These are phyloP conservation scores for Nitzschia sp. DNA, from an alignment of 108 stramenopile genomes.

Conservation along the genomic window DNA sequence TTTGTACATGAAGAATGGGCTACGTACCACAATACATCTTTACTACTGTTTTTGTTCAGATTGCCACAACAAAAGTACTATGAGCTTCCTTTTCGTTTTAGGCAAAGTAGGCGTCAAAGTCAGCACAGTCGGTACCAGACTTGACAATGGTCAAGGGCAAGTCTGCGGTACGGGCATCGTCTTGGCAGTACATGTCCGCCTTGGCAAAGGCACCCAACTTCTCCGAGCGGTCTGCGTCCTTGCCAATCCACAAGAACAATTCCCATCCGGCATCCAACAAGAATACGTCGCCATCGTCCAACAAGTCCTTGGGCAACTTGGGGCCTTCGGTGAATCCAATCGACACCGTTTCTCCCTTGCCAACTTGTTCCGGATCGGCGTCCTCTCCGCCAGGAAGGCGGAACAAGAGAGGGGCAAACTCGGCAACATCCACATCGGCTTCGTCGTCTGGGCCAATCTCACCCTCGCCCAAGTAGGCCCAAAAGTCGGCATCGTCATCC, in stretches of 20 bases:
- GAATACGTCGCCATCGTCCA: conserved; percentile 65
- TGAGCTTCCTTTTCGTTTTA: too few relatives aligned
- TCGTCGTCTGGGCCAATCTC: conserved; percentile 48
- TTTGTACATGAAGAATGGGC: too few relatives aligned
- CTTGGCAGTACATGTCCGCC: conserved; percentile 38
- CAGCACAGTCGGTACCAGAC: conserved; percentile 17
- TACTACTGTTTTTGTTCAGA: too few relatives aligned
- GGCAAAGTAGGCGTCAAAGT: conserved; percentile 23
- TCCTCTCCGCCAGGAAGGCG: conserved; percentile 45
- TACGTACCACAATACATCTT: too few relatives aligned
- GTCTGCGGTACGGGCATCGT: conserved; percentile 32
- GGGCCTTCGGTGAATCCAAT: conserved; percentile 2
- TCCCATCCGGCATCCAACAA: conserved; percentile 72
- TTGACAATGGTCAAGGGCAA: conserved; percentile 47
- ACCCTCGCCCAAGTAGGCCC: conserved; percentile 74
- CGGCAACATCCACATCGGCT: conserved; percentile 25
- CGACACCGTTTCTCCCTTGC: conserved; percentile 28
- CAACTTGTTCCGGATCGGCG: conserved; percentile 48
- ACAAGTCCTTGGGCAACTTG: conserved; percentile 37
- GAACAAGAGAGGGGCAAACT: conserved; percentile 48
- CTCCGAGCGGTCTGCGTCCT: conserved; percentile 54
- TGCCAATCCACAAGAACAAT: conserved; percentile 80
- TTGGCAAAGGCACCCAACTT: conserved; percentile 66
- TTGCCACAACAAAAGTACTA: too few relatives aligned
- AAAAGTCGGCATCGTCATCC: conserved; percentile 71